phyloP scores from a whole-genome alignment of 1,284 basidiomycete species.

The Omphalotus olearius region DNA sequence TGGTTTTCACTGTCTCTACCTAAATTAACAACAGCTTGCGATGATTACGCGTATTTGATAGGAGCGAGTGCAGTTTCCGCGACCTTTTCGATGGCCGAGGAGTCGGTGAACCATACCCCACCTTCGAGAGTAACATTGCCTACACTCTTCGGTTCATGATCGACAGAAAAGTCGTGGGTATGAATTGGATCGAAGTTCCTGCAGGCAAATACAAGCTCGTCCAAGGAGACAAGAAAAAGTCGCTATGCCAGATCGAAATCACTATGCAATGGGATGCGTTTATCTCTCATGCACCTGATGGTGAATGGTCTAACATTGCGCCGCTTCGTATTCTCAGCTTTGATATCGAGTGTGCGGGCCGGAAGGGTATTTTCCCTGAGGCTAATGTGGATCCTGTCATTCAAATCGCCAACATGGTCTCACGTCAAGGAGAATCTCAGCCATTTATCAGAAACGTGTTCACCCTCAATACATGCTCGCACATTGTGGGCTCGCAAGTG shows the following conservation, averaged over 20 bases:
- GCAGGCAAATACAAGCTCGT: constrained; percentile 74
- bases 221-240: constrained; percentile 54
- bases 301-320: constrained; percentile 85
- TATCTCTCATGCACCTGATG: constrained; percentile 86
- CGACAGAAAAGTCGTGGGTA: constrained; percentile 89
- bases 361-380: constrained; percentile 95
- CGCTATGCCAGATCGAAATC: constrained; percentile 86
- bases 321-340: constrained; percentile 91
- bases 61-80: constrained; percentile 71
- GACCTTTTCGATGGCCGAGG: constrained; percentile 52
- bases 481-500: constrained; percentile 94
- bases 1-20: not conserved
- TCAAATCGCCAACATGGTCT: constrained; percentile 98
- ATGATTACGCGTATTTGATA: constrained; percentile 78
- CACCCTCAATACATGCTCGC: constrained; percentile 86
- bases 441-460: constrained; percentile 97
- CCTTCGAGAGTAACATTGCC: constrained; percentile 90
- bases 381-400: constrained; percentile 87
- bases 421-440: constrained; percentile 85
- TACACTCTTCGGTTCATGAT: constrained; percentile 95
- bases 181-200: constrained; percentile 96
- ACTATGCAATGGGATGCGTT: constrained; percentile 77
- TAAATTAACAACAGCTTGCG: constrained; percentile 10
- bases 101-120: constrained; percentile 44
- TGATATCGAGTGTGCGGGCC: constrained; percentile 95